A percentile compares a stretch with the other conserved stretches of the same genome.
These are phyloP conservation scores for Lyophyllum shimeji DNA, from an alignment of 768 basidiomycete species.

Conservation along the genomic window DNA sequence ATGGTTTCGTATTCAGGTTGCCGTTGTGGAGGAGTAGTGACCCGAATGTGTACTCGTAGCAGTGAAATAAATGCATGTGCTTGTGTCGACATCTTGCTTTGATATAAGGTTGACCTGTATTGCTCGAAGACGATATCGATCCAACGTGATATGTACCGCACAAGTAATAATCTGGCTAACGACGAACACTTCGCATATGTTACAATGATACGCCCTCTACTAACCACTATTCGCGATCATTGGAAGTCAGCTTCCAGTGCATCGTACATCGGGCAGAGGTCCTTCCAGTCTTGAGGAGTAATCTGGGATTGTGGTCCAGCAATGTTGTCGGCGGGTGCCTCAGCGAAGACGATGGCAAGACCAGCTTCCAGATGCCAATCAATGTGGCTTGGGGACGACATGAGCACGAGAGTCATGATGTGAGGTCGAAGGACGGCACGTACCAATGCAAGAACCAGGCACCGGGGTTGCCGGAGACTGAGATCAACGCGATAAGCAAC, in stretches of 20 bases:
- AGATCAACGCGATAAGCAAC: not conserved
- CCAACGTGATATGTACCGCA: too few species aligned
- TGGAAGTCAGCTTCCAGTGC: slow-evolving; percentile 25
- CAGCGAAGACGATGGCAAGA: slow-evolving; percentile 33
- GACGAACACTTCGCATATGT: not conserved
- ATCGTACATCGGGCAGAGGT: slow-evolving; percentile 28
- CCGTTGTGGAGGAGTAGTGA: not conserved
- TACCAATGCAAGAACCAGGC: slow-evolving; percentile 53
- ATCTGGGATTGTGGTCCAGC: slow-evolving; percentile 29
- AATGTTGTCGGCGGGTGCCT: slow-evolving; percentile 26
- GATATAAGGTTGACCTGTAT: too few species aligned
- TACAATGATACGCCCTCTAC: not conserved
- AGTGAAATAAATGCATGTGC: not conserved
- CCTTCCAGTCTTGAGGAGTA: slow-evolving; percentile 28
- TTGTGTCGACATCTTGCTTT: not conserved
- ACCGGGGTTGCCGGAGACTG: slow-evolving; percentile 53
- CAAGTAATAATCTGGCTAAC: not conserved
- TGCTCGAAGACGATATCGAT: too few species aligned
- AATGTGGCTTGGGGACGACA: slow-evolving; percentile 25
- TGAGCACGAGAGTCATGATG: not conserved
- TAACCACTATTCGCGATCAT: slow-evolving; percentile 8
- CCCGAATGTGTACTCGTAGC: too few species aligned
- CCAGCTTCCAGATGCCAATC: slow-evolving; percentile 38
- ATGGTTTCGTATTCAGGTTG: not conserved
- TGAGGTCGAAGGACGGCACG: not conserved